These are phyloP conservation scores for Cytospora mali DNA, from an alignment of 2,329 filamentous ascomycete genomes.

Conservation along the genomic window DNA sequence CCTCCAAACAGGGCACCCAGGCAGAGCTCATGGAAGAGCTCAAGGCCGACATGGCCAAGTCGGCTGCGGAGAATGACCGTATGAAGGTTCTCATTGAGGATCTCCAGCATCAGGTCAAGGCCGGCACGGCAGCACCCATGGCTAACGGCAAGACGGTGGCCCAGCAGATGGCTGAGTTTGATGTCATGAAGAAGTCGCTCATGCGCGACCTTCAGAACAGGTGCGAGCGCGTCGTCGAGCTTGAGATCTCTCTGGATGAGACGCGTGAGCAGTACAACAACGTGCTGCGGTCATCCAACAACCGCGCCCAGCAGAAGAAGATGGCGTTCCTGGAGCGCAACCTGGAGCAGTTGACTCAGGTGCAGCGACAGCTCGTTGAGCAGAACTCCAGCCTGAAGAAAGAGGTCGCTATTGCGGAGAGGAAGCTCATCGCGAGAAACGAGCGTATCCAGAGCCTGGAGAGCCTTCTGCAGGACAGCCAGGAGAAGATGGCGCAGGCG, in stretches of 20 bases:
- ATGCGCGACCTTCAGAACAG: conserved; percentile 99
- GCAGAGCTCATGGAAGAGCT: conserved; percentile 75
- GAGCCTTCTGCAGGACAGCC: conserved; percentile 88
- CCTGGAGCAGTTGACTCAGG: conserved; percentile 94
- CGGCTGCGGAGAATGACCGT: conserved; percentile 79
- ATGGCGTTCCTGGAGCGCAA: conserved; percentile 99
- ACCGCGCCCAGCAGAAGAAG: conserved; percentile 99
- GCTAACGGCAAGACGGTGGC: conserved; percentile 88
- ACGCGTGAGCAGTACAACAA: conserved; percentile 99
- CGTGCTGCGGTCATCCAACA: conserved; percentile 93
- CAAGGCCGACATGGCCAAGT: conserved; percentile 73
- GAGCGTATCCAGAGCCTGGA: conserved; percentile 96
- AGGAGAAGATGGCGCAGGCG: conserved; percentile 95
- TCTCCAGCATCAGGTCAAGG: conserved; percentile 73
- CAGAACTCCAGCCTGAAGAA: conserved; percentile 98
- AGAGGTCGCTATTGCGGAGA: conserved; percentile 97
- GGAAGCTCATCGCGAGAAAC: conserved; percentile 94
- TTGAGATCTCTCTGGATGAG: conserved; percentile 96
- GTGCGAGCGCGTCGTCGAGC: conserved; percentile 95
- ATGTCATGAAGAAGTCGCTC: conserved; percentile 99
- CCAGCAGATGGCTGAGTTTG: conserved; percentile 97
- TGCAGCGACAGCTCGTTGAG: conserved; percentile 96
- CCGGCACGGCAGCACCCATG: conserved; percentile 61
- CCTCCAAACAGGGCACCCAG: conserved; percentile 73
- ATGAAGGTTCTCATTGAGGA: conserved; percentile 81